These are phyloP conservation scores for Botrytis aclada DNA, from an alignment of 2,329 filamentous ascomycete species.

Conservation along the genomic window DNA sequence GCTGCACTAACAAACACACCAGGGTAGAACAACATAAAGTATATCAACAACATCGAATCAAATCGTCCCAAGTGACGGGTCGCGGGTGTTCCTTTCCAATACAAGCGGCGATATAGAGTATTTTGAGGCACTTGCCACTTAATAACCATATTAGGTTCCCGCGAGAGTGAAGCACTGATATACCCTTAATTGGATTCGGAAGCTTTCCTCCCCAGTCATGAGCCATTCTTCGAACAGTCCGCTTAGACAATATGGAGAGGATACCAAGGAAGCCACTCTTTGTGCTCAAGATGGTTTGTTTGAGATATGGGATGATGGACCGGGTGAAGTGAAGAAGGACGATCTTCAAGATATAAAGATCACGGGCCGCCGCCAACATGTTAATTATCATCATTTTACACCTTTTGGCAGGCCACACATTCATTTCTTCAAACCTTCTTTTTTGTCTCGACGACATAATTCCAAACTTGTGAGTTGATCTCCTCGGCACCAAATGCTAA, in stretches of 20 bases:
- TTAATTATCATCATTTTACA: background rate
- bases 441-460: background rate
- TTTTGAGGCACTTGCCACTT: slow-evolving; percentile 3
- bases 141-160: background rate
- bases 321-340: background rate
- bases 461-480: slow-evolving; percentile 9
- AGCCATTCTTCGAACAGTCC: background rate
- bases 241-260: slow-evolving; percentile 8
- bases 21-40: background rate
- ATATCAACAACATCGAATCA: slow-evolving; percentile 5
- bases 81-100: background rate
- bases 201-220: slow-evolving; percentile 1
- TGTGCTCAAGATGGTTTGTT: slow-evolving; percentile 8
- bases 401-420: slow-evolving; percentile 1
- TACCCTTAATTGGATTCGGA: slow-evolving; percentile 1
- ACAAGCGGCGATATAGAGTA: background rate
- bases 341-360: slow-evolving; percentile 3
- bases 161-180: slow-evolving; percentile 7
- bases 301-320: slow-evolving; percentile 13
- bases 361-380: background rate
- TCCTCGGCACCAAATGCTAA: background rate
- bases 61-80: background rate
- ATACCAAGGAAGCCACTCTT: slow-evolving; percentile 6
- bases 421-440: slow-evolving; percentile 11
- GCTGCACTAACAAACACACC: background rate